These are phyloP conservation scores for Dissophora globulifera DNA, from an alignment of 192 early-diverging fungal genomes.

Conservation along the genomic window DNA sequence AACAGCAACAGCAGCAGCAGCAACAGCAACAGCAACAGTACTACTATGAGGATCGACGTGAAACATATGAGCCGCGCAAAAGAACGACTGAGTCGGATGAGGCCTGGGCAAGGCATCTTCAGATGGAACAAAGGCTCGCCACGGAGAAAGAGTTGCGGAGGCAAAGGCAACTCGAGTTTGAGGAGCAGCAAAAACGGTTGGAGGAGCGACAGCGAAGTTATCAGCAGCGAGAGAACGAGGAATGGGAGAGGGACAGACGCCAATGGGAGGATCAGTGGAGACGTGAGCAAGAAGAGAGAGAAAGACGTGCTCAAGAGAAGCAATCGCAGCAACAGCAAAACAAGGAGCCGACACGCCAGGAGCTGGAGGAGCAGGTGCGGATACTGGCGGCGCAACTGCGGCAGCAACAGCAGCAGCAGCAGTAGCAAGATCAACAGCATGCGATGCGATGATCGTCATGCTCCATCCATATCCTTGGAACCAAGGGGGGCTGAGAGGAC, in stretches of 20 bases:
- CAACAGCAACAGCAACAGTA: too few relatives aligned
- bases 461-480: background rate
- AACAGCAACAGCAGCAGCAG: too few relatives aligned
- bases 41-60: too few relatives aligned
- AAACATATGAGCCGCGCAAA: too few relatives aligned
- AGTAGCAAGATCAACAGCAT: background rate
- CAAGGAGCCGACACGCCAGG: background rate
- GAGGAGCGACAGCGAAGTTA: constrained; percentile 2
- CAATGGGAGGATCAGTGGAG: constrained; percentile 3
- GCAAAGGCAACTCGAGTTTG: constrained; percentile 1
- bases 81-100: too few relatives aligned
- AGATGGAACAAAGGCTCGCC: constrained; percentile 9
- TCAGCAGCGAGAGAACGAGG: background rate
- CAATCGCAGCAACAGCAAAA: background rate
- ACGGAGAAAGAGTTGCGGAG: constrained; percentile 6
- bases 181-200: constrained; percentile 1
- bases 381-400: constrained; percentile 20
- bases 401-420: constrained; percentile 2
- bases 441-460: background rate
- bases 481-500: too few relatives aligned
- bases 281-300: background rate
- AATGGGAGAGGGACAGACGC: background rate
- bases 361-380: constrained; percentile 33
- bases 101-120: constrained; percentile 5
- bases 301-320: background rate